Evolutionary conservation across 2,329 filamentous ascomycete species (phyloP), one percentile per base, ranked within the genome.

Genomic region (Fusarium sp.): DNA sequence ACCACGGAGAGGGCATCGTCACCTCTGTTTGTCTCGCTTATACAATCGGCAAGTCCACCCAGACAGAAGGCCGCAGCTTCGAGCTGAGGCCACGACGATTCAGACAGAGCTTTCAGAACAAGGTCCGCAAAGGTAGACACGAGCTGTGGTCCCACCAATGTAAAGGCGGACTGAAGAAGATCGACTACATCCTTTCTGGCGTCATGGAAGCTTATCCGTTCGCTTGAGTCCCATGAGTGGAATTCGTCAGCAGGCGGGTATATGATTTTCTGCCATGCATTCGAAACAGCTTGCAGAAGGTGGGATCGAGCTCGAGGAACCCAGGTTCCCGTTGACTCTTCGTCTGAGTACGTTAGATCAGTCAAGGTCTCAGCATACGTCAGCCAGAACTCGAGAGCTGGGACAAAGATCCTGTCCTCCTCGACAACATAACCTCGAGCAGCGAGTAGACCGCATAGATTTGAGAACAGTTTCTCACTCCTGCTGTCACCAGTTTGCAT

Each of bases 151-250:
- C 89, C 90, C 47, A 88, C 86, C 22, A 92, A 82, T 7, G 91
- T 86, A 75, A 91, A 95, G 6, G 92, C 89, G 5, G 92, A 90
- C 74, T 94, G 90, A 34, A 96, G 85, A 57, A 96, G 87, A 79
- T 97, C 94, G 57, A 89, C 88, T n/a, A 95, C 91, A 77, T 97
- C 94, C 75, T 93, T 91, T 36, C 94, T 88, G 54, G 94, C 94
- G 65, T 93, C 91, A 58, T 87, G 86, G 81, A 95, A 95, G 0
- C 87, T 90, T 57, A 88, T 87, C 44, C 89, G 89, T 39, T 93
- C 91, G 30, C 89, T 89, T 9, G 90, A 90, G 70, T 93, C 92
- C 94, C 94, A 96, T 0, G 86, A 84, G 36, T 86, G 85, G 52
- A 91, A 89, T 13, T 87, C 84, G 15, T 88, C 85, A 4, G 84